These are phyloP conservation scores for Hippophae gyantsensis DNA, from an alignment of 306 rosid species.

Conservation along the genomic window DNA sequence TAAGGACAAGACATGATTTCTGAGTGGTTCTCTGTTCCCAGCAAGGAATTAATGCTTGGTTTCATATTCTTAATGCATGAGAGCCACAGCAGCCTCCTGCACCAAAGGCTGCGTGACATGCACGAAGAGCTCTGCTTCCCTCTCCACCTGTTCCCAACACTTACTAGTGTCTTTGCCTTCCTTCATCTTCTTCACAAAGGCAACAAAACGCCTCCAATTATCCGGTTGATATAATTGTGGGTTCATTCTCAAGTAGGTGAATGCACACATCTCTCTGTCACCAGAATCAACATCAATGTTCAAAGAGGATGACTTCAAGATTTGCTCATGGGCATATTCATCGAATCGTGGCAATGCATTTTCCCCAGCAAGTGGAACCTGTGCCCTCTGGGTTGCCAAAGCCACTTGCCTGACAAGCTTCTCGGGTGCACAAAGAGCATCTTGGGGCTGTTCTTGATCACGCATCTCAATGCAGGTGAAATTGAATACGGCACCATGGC, in stretches of 20 bases:
- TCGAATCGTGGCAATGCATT: slow-evolving; percentile 79
- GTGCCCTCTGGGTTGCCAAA: slow-evolving; percentile 55
- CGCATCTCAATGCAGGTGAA: slow-evolving; percentile 96
- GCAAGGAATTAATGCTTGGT: slow-evolving; percentile 1
- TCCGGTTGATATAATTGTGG: slow-evolving; percentile 61
- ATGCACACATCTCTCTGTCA: slow-evolving; percentile 62
- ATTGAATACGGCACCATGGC: slow-evolving; percentile 84
- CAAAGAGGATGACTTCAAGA: slow-evolving; percentile 51
- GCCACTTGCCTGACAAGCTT: slow-evolving; percentile 82
- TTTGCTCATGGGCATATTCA: slow-evolving; percentile 57
- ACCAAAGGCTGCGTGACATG: slow-evolving; percentile 61
- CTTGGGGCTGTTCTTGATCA: slow-evolving; percentile 85
- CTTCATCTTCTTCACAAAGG: slow-evolving; percentile 87
- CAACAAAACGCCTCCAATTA: slow-evolving; percentile 79
- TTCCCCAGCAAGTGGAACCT: slow-evolving; percentile 79
- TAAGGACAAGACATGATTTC: too few species aligned
- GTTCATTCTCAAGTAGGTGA: slow-evolving; percentile 90
- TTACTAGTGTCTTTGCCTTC: slow-evolving; percentile 52
- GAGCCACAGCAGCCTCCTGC: slow-evolving; percentile 70
- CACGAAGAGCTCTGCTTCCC: slow-evolving; percentile 86
- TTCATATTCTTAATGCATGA: slow-evolving; percentile 30
- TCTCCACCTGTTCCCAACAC: slow-evolving; percentile 82
- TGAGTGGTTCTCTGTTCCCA: neutral
- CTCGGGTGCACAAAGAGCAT: slow-evolving; percentile 81
- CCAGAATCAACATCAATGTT: slow-evolving; percentile 33